These are phyloP conservation scores for Seiridium unicorne DNA, from an alignment of 2,329 filamentous ascomycete species.

Conservation along the genomic window DNA sequence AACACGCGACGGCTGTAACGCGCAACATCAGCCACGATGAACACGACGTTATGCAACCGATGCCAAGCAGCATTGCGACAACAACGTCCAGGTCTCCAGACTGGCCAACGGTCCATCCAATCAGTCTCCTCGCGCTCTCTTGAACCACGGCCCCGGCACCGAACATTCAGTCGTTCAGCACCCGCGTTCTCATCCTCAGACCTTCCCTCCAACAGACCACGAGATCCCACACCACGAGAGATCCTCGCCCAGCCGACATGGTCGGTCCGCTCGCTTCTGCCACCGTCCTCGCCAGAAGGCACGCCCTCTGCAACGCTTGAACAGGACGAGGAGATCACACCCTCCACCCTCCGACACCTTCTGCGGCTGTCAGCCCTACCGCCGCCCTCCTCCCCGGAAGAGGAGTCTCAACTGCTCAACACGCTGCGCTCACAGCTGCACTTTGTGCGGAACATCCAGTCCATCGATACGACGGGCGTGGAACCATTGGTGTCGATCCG, in stretches of 20 bases:
- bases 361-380: constrained; percentile 88
- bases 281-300: constrained; percentile 28
- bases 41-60: constrained; percentile 19
- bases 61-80: constrained; percentile 20
- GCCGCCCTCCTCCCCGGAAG: constrained; percentile 57
- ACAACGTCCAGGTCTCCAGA: neutral
- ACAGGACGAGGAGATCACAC: constrained; percentile 50
- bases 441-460: constrained; percentile 86
- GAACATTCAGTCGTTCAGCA: too few species aligned
- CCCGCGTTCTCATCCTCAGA: too few species aligned
- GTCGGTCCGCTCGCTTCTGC: constrained; percentile 77
- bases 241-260: constrained; percentile 73
- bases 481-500: constrained; percentile 75
- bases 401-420: constrained; percentile 69
- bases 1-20: neutral
- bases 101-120: neutral
- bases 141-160: too few species aligned
- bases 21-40: constrained; percentile 13
- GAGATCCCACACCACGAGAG: constrained; percentile 15
- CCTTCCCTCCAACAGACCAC: neutral
- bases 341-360: constrained; percentile 74
- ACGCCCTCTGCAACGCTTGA: too few species aligned
- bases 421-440: constrained; percentile 80
- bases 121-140: neutral
- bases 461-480: constrained; percentile 70